Percentiles rank a stretch among this genome's conserved stretches.
phyloP scores from a whole-genome alignment of 2,329 filamentous ascomycete species.

The Arthrobotrys entomopaga region DNA sequence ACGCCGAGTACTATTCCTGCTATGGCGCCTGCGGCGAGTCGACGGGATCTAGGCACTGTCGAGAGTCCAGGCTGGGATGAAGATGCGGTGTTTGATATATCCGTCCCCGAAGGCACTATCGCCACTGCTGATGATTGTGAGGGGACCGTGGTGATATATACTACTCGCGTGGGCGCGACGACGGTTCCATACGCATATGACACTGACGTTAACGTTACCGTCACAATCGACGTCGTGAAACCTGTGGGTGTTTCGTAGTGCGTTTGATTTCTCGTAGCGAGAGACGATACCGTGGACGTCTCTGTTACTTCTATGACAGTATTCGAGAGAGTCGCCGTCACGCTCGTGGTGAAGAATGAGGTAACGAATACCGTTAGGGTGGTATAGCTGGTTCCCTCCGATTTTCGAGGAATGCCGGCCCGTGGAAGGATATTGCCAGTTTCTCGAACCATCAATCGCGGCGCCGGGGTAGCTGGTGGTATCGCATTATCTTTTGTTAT shows the following conservation, averaged over 20 bases:
- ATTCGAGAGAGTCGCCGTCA: constrained; percentile 29
- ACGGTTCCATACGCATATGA: constrained; percentile 50
- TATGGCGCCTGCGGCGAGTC: constrained; percentile 26
- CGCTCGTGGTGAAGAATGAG: constrained; percentile 39
- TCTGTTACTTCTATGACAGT: constrained; percentile 21
- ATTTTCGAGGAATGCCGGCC: constrained; percentile 26
- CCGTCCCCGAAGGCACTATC: background rate
- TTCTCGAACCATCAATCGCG: constrained; percentile 17
- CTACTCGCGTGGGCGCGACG: constrained; percentile 15
- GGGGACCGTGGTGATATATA: constrained; percentile 30
- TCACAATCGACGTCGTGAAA: constrained; percentile 29
- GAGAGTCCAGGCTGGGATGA: background rate
- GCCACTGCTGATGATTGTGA: background rate
- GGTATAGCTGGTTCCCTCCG: constrained; percentile 38
- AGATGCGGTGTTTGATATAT: background rate
- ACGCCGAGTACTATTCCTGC: constrained; percentile 33
- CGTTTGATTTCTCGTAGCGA: constrained; percentile 43
- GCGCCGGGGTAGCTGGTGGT: constrained; percentile 17
- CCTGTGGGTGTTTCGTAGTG: constrained; percentile 51
- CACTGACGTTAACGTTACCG: constrained; percentile 19
- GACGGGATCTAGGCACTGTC: background rate
- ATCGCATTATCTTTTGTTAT: constrained; percentile 18
- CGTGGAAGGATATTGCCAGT: constrained; percentile 11
- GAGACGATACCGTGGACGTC: constrained; percentile 33
- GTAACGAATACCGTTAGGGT: constrained; percentile 45